Base-by-base conservation (phyloP, 768 basidiomycete genomes). In the Macrolepiota albuminosa region DNA sequence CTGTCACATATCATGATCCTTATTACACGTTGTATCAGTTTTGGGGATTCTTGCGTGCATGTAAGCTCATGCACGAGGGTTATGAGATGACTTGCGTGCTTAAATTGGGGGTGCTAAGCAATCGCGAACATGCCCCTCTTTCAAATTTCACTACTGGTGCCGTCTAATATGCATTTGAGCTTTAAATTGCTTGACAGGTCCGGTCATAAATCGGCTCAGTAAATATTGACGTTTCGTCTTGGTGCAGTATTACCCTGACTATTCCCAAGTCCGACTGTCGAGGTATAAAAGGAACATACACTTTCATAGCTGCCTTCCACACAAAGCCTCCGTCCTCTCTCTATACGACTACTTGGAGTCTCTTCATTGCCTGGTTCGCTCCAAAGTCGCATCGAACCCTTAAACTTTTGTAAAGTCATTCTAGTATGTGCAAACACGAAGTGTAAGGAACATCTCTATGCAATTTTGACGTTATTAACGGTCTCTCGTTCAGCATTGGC, bases 351-450 rank as follows among this genome's bases (percentile, higher is more conserved):
- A 39, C 13, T 18, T 21, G 34, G 45, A 42, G 3, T 18, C 21
- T 26, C 13, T 48, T 36, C 34, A 37, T 33, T 57, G 6, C 34
- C 31, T 24, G 26, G 9, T 43, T 34, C 29, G 21, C 33, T 40
- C 10, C 37, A 36, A n/a, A 43, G 47, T 26, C 51, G 4, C 10
- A 50, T 37, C 43, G 37, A 29, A n/a, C 13, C 6, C 52, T 29
- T 36, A 14, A 18, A 52, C 56, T 54, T 58, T 33, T 36, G 52
- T 24, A 39, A 40, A 26, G 37, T 47, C n/a, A 18, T 49, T 31
- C 42, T 43, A 34, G 29, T 49, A 76, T 76, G 75, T 76, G 75
- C 68, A 70, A 70, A 56, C 73, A 76, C 66, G 71, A 74, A 69
- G 70, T 76, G 75, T 76, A 58, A 63, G 73, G 53, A 26, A 24